Conservation (phyloP, 371 early-diverging fungal genomes). For the Haplosporangium sp. region DNA sequence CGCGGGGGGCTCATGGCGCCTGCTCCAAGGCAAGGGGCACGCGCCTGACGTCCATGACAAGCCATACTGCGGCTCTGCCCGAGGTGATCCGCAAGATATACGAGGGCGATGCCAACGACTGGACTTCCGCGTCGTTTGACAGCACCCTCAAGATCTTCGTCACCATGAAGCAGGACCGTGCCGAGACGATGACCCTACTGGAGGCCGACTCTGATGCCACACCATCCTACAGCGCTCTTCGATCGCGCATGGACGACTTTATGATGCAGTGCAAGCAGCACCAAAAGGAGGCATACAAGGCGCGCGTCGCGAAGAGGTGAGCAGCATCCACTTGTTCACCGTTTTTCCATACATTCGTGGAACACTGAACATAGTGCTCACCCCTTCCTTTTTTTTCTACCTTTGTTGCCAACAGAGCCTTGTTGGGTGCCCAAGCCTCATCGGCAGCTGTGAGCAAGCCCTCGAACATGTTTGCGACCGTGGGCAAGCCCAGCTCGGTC, state of each 20-base stretch:
- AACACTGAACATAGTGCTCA: slow-evolving; percentile 1
- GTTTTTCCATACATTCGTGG: background rate
- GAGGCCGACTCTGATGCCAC: slow-evolving; percentile 1
- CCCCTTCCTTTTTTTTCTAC: background rate
- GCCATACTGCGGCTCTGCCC: background rate
- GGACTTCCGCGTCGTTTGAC: slow-evolving; percentile 5
- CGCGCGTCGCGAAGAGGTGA: slow-evolving; percentile 15
- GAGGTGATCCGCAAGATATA: slow-evolving; percentile 7
- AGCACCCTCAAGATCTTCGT: slow-evolving; percentile 17
- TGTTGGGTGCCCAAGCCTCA: background rate
- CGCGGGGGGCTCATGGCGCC: slow-evolving; percentile 8
- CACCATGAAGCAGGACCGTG: slow-evolving; percentile 15
- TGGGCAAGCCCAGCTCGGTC: slow-evolving; percentile 12
- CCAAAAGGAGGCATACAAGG: slow-evolving; percentile 9
- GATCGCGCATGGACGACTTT: slow-evolving; percentile 2
- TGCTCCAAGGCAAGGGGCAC: slow-evolving; percentile 13
- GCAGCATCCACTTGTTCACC: background rate
- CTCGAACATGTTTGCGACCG: slow-evolving; percentile 9
- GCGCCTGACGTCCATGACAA: slow-evolving; percentile 9
- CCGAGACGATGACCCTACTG: slow-evolving; percentile 1
- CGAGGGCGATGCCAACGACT: slow-evolving; percentile 4
- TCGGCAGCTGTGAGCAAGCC: background rate
- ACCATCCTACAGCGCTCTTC: slow-evolving; percentile 2
- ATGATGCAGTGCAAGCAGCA: slow-evolving; percentile 1
- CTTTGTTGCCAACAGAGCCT: slow-evolving; percentile 5